Conservation (phyloP, 2,329 filamentous ascomycete species). For the Chalaropsis ovoidea region DNA sequence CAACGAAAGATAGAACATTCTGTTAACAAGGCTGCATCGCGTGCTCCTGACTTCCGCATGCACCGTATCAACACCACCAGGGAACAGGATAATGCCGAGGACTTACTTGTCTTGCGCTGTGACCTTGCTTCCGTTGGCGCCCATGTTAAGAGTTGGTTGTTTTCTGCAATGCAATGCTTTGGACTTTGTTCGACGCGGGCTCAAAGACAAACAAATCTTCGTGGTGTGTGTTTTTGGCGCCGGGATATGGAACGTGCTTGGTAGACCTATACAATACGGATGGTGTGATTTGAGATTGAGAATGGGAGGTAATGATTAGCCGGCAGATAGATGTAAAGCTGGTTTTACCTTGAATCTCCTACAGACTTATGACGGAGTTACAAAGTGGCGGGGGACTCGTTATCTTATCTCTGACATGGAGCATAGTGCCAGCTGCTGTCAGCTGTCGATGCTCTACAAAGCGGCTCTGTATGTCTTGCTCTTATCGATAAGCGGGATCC, state of each 20-base stretch:
- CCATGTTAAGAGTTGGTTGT: slow-evolving; percentile 36
- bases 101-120: slow-evolving; percentile 74
- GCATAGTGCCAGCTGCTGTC: neutral
- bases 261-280: neutral
- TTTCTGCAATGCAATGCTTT: neutral
- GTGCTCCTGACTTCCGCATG: neutral
- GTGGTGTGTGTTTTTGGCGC: neutral
- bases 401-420: slow-evolving; percentile 13
- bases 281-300: neutral
- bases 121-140: slow-evolving; percentile 47
- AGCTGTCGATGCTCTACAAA: neutral
- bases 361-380: slow-evolving; percentile 8
- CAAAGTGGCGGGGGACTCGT: slow-evolving; percentile 14
- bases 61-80: slow-evolving; percentile 2
- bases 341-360: neutral
- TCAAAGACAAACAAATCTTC: neutral
- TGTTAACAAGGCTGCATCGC: neutral
- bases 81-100: neutral
- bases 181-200: neutral
- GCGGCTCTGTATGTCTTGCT: neutral
- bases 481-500: slow-evolving; percentile 21
- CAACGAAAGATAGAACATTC: neutral
- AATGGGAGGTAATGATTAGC: neutral
- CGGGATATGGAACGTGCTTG: neutral
- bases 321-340: neutral